Conservation (phyloP, 352 stramenopile genomes). For the Phytopythium montanum region DNA sequence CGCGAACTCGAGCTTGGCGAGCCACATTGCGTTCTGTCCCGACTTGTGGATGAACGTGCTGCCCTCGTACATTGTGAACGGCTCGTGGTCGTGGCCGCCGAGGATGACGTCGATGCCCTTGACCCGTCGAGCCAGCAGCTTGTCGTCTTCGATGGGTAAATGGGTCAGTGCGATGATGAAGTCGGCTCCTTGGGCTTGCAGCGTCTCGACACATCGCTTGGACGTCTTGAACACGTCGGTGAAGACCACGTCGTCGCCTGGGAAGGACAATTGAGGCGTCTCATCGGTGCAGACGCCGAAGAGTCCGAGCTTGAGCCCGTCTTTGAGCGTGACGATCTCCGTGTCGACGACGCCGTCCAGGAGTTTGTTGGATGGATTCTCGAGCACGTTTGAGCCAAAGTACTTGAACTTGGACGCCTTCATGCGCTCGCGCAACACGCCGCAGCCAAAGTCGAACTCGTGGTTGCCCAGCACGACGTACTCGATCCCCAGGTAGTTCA, state of each 20-base stretch:
- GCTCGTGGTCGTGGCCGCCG: constrained; percentile 91
- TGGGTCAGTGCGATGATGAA: constrained; percentile 87
- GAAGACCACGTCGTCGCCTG: constrained; percentile 41
- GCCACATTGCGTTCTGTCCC: constrained; percentile 85
- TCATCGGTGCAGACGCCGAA: constrained; percentile 54
- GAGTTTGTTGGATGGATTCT: constrained; percentile 17
- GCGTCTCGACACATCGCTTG: constrained; percentile 49
- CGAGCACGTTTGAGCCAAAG: constrained; percentile 70
- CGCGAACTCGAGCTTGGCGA: constrained; percentile 75
- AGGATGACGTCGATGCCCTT: constrained; percentile 84
- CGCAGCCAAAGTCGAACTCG: constrained; percentile 72
- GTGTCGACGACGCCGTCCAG: no score
- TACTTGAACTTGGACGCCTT: constrained; percentile 58
- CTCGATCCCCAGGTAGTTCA: constrained; percentile 69
- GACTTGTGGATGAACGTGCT: constrained; percentile 89
- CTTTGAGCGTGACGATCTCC: constrained; percentile 6
- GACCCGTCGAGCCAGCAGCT: constrained; percentile 51
- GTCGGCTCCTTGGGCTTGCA: constrained; percentile 65
- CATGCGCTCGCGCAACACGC: constrained; percentile 52
- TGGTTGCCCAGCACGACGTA: constrained; percentile 81
- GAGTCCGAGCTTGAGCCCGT: constrained; percentile 39
- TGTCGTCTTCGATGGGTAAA: constrained; percentile 73
- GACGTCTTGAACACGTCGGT: constrained; percentile 43
- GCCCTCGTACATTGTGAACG: constrained; percentile 77
- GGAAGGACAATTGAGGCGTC: constrained; percentile 29